Evolutionary conservation across 2,329 filamentous ascomycete genomes (phyloP), one percentile per base, ranked within the genome.

Genomic region (Dothideomycetes sp.): DNA sequence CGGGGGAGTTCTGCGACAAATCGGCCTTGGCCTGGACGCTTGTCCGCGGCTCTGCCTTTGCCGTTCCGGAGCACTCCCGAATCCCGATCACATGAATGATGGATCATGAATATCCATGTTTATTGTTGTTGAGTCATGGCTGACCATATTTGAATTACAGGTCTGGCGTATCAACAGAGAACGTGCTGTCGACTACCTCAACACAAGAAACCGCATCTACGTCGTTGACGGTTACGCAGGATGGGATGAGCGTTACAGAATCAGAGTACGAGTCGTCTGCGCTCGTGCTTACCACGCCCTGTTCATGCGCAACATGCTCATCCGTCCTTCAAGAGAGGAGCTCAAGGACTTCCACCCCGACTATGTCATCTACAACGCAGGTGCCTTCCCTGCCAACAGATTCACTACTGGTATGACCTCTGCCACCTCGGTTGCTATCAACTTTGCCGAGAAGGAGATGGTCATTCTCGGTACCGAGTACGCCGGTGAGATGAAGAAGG

Each of bases 221-320:
- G 91, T 98, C 51, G 76, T 98, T 52, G 91, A 98, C 64, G 91
- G 91, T 51, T 98, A 82, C 63, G 91, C 91, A 53, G 91, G 91
- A 64, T 98, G 91, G 91, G 91, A 98, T 57, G 82, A 93, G 73
- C 88, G 91, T 65, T 98, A 98, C 75, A 78, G 88, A 53, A 96
- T 98, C 70, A 84, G 81, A 58, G 91, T 98, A 57, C 88, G 91
- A 60, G 89, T 98, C 51, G 88, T 98, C 61, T 98, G 91, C 71
- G 91, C 91, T 53, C 88, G 91, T 63, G 91, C 91, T 67, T 98
- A 98, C 76, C 91, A 98, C 76, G 91, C 91, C 48, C 79, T 98
- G 51, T 98, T 98, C 80, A 98, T 98, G 91, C 85, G 88, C 62
- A 98, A 98, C 76, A 98, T 98, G 91, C 83, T 98, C 61, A 98